Conservation (phyloP, 1,284 basidiomycete genomes). For the Spongispora temasekensis region DNA sequence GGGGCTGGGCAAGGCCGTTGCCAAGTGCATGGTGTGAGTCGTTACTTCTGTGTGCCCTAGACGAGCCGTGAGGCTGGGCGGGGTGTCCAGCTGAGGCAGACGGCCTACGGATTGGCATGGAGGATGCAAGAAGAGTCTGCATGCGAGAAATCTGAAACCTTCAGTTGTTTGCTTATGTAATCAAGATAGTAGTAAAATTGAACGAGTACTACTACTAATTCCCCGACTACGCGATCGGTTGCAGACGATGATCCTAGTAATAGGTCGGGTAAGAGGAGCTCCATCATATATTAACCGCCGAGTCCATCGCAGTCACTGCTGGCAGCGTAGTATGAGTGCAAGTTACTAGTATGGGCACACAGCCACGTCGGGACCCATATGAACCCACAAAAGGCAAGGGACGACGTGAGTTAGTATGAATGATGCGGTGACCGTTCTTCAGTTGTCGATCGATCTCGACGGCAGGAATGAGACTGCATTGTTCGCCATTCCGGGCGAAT, state of each 20-base stretch:
- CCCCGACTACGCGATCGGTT: too few relatives aligned
- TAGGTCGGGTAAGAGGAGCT: too few relatives aligned
- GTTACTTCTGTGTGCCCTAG: constrained; percentile 48
- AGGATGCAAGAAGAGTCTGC: constrained; percentile 6
- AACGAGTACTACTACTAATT: too few relatives aligned
- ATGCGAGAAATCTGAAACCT: constrained; percentile 23
- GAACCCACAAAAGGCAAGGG: constrained; percentile 39
- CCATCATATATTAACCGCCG: too few relatives aligned
- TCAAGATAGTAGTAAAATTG: background rate
- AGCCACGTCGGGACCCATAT: constrained; percentile 39
- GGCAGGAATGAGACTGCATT: too few relatives aligned
- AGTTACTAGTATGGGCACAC: too few relatives aligned
- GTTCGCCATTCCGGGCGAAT: constrained; percentile 30
- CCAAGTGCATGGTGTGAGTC: constrained; percentile 49
- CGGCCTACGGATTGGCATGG: constrained; percentile 49
- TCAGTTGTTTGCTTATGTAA: constrained; percentile 29
- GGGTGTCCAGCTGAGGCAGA: constrained; percentile 45
- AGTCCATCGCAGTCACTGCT: too few relatives aligned
- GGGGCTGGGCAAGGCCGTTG: constrained; percentile 36
- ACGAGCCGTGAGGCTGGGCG: constrained; percentile 25
- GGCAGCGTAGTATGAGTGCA: too few relatives aligned
- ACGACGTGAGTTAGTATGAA: background rate
- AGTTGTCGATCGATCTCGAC: too few relatives aligned
- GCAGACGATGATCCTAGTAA: too few relatives aligned
- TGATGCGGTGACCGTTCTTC: constrained; percentile 25